Percentiles rank a stretch among this genome's conserved stretches.
Evolutionary conservation across 192 early-diverging fungal genomes (phyloP).

Genomic region (Coemansia sp.): DNA sequence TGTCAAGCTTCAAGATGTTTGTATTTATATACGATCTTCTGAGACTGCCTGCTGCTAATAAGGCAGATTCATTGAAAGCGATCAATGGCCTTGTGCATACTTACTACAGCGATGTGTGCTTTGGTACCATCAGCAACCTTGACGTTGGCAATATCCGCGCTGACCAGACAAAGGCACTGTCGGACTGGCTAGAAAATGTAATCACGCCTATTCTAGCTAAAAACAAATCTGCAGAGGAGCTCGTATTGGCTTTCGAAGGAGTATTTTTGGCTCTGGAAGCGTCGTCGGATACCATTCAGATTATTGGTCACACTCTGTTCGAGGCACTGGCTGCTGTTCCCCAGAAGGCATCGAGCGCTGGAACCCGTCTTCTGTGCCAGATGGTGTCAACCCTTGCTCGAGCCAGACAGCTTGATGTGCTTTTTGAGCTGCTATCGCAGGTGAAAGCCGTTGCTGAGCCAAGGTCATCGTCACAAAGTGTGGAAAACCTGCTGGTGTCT

Average conservation of each 20-base stretch:
- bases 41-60: not conserved
- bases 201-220: constrained; percentile 19
- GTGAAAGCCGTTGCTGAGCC: not conserved
- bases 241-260: constrained; percentile 19
- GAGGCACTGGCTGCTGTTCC: constrained; percentile 21
- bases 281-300: constrained; percentile 28
- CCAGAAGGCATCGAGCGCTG: not conserved
- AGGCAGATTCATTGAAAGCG: constrained; percentile 20
- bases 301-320: constrained; percentile 17
- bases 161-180: constrained; percentile 16
- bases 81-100: constrained; percentile 22
- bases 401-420: constrained; percentile 31
- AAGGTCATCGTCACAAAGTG: not conserved
- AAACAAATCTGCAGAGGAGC: constrained; percentile 3
- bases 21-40: constrained; percentile 21
- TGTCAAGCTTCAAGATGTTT: constrained; percentile 37
- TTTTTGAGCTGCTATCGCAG: constrained; percentile 17
- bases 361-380: constrained; percentile 14
- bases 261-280: constrained; percentile 34
- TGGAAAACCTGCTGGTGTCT: constrained; percentile 21
- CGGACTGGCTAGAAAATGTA: constrained; percentile 22
- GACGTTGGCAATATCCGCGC: constrained; percentile 20
- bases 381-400: constrained; percentile 27
- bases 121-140: constrained; percentile 31
- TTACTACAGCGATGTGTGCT: constrained; percentile 36